Conservation (phyloP, 176 grass and related monocot genomes). For the Aegilops umbellulata region DNA sequence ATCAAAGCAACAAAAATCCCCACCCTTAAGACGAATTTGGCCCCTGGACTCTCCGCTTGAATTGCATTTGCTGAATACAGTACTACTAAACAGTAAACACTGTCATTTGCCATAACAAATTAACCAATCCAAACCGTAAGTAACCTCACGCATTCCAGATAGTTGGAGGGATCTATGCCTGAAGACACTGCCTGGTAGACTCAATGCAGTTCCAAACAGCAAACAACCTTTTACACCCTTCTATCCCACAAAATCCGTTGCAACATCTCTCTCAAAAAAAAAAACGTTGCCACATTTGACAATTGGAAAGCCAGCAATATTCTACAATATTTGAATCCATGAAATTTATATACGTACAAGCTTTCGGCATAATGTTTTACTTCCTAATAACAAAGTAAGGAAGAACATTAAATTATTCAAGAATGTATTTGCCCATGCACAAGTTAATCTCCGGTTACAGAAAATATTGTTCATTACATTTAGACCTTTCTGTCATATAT, state of each 20-base stretch:
- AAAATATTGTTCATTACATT: neutral
- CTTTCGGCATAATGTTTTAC: neutral
- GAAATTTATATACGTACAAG: neutral
- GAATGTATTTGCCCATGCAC: neutral
- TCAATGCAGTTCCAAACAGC: neutral
- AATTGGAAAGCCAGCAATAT: neutral
- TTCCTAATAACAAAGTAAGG: neutral
- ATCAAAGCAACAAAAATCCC: neutral
- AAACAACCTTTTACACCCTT: neutral
- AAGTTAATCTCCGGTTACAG: neutral
- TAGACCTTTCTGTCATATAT: too few relatives aligned
- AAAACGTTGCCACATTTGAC: neutral
- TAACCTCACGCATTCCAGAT: neutral
- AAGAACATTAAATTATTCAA: neutral
- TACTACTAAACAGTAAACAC: neutral
- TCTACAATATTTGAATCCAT: neutral
- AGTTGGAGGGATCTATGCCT: neutral
- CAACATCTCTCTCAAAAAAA: too few relatives aligned
- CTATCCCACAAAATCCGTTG: neutral
- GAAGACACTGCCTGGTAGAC: neutral
- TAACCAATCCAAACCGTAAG: neutral
- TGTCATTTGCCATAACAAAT: neutral
- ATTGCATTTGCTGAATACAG: conserved; percentile 1
- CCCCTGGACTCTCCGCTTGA: neutral
- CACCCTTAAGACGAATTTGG: neutral